Base-by-base conservation (phyloP, 2,329 filamentous ascomycete genomes). In the Mariannaea elegans region DNA sequence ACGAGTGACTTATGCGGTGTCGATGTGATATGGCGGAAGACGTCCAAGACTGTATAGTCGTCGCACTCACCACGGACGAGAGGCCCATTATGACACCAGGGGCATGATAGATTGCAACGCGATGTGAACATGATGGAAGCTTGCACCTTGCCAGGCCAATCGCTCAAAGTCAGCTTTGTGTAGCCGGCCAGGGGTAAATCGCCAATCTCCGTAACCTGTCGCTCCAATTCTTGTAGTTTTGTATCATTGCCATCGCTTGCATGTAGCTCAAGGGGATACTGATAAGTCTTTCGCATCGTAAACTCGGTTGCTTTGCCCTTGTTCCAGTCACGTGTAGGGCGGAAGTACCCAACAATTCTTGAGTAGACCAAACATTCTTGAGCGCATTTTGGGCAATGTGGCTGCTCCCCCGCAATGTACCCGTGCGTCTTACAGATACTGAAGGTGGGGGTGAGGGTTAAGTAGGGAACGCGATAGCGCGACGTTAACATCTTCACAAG, bases 101-200 rank as follows among this genome's bases (percentile, higher is more conserved):
- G 65, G 4, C 67, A 69, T 1, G 65, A 59, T 4, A 69, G 18
- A 1, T 69, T 69, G 29, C 67, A 69, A 0, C 65, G 59, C 2
- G 67, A 70, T 0, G 67, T 69, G 2, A 69, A 69, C 65, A 69
- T 67, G 31, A 69, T 68, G 0, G 67, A 57, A 1, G 67, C 64
- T 16, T 69, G 67, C 24, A 56, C 53, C 42, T 70, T 70, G 13
- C 65, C 67, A 0, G 67, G 67, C 21, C 66, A 69, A 21, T 69
- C 67, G 3, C 62, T 70, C 1, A 69, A 24, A 1, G 67, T 70
- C 5, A 56, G 57, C 23, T 68, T 65, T 39, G 66, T 65, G 13
- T 65, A 67, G 0, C 67, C 65, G 0, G 67, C 67, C 3, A 68
- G 51, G 0, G 67, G 65, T 0, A 69, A 9, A 16, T 70, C 58